phyloP scores from a whole-genome alignment of 129 eudicot species.

The Erigeron canadensis region DNA sequence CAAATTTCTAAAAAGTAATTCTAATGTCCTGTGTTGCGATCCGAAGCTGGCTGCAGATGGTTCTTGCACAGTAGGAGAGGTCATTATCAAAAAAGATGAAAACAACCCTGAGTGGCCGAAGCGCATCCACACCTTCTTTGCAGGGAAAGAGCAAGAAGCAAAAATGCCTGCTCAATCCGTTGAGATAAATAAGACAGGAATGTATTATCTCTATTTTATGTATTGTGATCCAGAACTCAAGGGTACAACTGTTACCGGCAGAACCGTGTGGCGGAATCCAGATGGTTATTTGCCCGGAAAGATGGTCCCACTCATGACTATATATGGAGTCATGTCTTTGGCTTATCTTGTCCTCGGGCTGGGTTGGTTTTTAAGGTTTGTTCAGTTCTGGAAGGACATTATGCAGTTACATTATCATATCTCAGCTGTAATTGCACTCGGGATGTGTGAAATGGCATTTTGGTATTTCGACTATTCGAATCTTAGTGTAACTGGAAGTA shows the following conservation, averaged over 20 bases:
- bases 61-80: constrained; percentile 65
- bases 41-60: constrained; percentile 50
- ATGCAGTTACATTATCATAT: constrained; percentile 73
- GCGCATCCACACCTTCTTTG: constrained; percentile 61
- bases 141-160: constrained; percentile 48
- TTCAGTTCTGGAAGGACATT: constrained; percentile 65
- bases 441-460: constrained; percentile 73
- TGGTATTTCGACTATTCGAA: constrained; percentile 80
- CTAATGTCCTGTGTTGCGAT: constrained; percentile 56
- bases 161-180: constrained; percentile 46
- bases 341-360: constrained; percentile 65
- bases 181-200: constrained; percentile 58
- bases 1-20: constrained; percentile 36
- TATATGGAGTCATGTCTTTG: constrained; percentile 63
- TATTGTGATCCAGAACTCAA: constrained; percentile 63
- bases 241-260: constrained; percentile 57
- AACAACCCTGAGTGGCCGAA: constrained; percentile 62
- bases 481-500: constrained; percentile 55
- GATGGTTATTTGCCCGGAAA: constrained; percentile 74
- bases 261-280: constrained; percentile 70
- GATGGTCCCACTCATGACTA: constrained; percentile 67
- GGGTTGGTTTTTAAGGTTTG: constrained; percentile 62
- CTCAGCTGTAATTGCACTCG: constrained; percentile 72
- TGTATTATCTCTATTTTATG: constrained; percentile 75
- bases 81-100: constrained; percentile 44